Evolutionary conservation across 2,329 filamentous ascomycete genomes (phyloP).

Genomic region (Monilinia aucupariae): DNA sequence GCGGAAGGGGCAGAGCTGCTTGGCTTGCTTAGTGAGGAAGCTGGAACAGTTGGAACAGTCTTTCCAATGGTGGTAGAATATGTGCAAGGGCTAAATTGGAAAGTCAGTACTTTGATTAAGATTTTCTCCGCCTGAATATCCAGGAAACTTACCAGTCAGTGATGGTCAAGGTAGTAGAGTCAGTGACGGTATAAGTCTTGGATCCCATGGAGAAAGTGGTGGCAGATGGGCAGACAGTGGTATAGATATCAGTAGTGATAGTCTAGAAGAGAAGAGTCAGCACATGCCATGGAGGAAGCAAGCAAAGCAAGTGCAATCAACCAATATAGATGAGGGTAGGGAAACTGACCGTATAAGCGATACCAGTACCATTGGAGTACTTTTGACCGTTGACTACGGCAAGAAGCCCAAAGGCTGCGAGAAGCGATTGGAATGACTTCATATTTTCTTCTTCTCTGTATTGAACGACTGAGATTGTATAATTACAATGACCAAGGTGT

Average conservation of each 20-base stretch:
- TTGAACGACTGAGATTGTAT: constrained; percentile 4
- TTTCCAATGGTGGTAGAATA: constrained; percentile 13
- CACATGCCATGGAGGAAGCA: neutral
- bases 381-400: constrained; percentile 11
- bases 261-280: constrained; percentile 11
- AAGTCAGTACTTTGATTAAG: neutral
- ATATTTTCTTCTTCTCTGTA: constrained; percentile 7
- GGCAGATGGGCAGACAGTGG: constrained; percentile 34
- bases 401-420: constrained; percentile 16
- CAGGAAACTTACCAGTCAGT: constrained; percentile 36
- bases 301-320: neutral
- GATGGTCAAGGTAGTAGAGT: constrained; percentile 46
- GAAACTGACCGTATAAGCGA: constrained; percentile 14
- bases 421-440: constrained; percentile 16
- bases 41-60: neutral
- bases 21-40: neutral
- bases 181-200: constrained; percentile 54
- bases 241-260: constrained; percentile 37
- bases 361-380: constrained; percentile 12
- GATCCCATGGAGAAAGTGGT: constrained; percentile 41
- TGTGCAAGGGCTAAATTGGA: constrained; percentile 10
- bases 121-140: neutral
- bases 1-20: neutral
- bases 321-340: neutral
- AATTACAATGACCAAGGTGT: constrained; percentile 6